A percentile compares a stretch with the other conserved stretches of the same genome.
These are phyloP conservation scores for Dryadomyces quercus-mongolicae DNA, from an alignment of 2,329 filamentous ascomycete genomes.

Conservation along the genomic window DNA sequence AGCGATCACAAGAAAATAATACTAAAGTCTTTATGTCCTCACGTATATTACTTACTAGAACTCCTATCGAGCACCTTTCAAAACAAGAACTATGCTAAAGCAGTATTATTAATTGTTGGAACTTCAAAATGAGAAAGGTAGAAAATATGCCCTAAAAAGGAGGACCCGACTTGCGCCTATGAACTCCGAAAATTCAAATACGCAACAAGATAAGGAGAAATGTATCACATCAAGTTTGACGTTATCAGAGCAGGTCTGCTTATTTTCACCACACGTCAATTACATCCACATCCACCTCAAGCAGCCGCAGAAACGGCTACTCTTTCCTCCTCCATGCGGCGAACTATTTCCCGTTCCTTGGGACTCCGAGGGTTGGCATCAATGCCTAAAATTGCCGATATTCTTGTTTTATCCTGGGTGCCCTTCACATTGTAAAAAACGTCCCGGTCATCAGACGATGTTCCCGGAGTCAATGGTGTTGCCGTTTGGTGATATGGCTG, in stretches of 20 bases:
- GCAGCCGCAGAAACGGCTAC: conserved; percentile 7
- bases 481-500: conserved; percentile 14
- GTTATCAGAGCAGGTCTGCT: neutral
- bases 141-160: too few relatives aligned
- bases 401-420: conserved; percentile 41
- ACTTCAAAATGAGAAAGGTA: too few relatives aligned
- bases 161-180: too few relatives aligned
- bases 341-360: conserved; percentile 44
- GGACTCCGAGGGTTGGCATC: conserved; percentile 45
- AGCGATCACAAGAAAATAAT: too few relatives aligned
- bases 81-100: too few relatives aligned
- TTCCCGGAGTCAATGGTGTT: conserved; percentile 40
- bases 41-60: too few relatives aligned
- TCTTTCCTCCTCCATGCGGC: conserved; percentile 39
- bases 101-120: too few relatives aligned
- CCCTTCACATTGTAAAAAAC: conserved; percentile 22
- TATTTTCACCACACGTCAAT: neutral
- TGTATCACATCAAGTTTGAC: too few relatives aligned
- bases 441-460: conserved; percentile 37
- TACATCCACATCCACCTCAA: neutral
- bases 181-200: too few relatives aligned
- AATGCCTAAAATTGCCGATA: conserved; percentile 50
- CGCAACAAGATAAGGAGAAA: neutral
- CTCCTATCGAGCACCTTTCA: too few relatives aligned
- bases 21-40: too few relatives aligned